phyloP scores from a whole-genome alignment of 2,329 filamentous ascomycete species.

The Diaporthe longicolla region DNA sequence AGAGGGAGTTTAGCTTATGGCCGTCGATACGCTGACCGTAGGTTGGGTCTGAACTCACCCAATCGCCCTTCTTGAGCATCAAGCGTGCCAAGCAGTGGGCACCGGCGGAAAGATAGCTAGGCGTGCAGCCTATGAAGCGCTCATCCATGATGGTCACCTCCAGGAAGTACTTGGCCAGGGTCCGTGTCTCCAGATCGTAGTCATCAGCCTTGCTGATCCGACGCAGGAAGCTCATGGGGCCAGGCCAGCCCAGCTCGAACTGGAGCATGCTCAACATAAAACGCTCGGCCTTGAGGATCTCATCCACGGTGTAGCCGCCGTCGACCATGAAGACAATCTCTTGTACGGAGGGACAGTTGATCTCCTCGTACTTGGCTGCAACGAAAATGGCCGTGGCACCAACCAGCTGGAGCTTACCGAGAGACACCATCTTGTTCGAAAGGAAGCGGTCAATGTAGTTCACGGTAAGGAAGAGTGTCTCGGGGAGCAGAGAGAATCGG shows the following conservation, averaged over 20 bases:
- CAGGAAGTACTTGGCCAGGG: slow-evolving; percentile 96
- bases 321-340: slow-evolving; percentile 99
- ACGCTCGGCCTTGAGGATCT: slow-evolving; percentile 96
- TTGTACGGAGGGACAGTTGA: slow-evolving; percentile 93
- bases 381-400: slow-evolving; percentile 96
- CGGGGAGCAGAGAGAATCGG: slow-evolving; percentile 90
- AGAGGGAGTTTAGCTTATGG: slow-evolving; percentile 43
- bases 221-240: slow-evolving; percentile 97
- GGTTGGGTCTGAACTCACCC: slow-evolving; percentile 74
- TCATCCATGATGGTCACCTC: slow-evolving; percentile 98
- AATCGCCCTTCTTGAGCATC: slow-evolving; percentile 91
- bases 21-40: slow-evolving; percentile 11
- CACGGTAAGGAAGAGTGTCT: slow-evolving; percentile 94
- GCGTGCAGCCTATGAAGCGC: slow-evolving; percentile 91
- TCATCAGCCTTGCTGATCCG: slow-evolving; percentile 99
- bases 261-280: slow-evolving; percentile 98
- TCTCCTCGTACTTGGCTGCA: slow-evolving; percentile 98
- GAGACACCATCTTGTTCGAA: slow-evolving; percentile 92
- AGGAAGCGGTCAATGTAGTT: slow-evolving; percentile 99
- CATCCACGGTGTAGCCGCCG: slow-evolving; percentile 86
- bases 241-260: slow-evolving; percentile 98
- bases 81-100: slow-evolving; percentile 92
- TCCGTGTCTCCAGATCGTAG: slow-evolving; percentile 95
- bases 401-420: slow-evolving; percentile 95
- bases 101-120: slow-evolving; percentile 91